Evolutionary conservation across 805 yeast species (phyloP).

Genomic region (Teunomyces tritomae): DNA sequence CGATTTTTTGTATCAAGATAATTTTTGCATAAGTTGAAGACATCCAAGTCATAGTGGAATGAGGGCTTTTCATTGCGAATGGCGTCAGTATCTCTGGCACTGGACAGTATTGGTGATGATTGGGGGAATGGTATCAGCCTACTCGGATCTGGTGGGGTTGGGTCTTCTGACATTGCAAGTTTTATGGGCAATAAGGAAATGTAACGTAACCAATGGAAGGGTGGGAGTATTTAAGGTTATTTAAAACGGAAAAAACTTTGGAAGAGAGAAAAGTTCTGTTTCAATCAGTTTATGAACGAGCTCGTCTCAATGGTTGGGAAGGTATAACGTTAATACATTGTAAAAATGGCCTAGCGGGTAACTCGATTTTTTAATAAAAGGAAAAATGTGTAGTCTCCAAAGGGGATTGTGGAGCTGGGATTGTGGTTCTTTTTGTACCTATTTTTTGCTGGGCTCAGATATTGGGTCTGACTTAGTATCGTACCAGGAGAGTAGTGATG

Average conservation of each 20-base stretch:
- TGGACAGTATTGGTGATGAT: not conserved
- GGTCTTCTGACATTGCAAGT: slow-evolving; percentile 5
- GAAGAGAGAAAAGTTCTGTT: not conserved
- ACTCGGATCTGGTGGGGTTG: not conserved
- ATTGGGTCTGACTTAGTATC: not conserved
- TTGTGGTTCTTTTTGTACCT: not conserved
- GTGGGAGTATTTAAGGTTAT: not conserved
- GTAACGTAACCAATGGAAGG: not conserved
- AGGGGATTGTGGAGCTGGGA: not conserved
- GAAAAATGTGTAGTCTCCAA: not conserved
- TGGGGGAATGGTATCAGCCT: not conserved
- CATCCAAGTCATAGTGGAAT: slow-evolving; percentile 41
- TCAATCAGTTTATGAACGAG: not conserved
- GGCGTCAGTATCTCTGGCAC: not conserved
- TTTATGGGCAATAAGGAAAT: not conserved
- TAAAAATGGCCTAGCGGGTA: not conserved
- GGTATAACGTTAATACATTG: slow-evolving; percentile 1
- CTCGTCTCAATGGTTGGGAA: not conserved
- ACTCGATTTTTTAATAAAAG: not conserved
- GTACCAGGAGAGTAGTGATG: not conserved
- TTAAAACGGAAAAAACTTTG: not conserved
- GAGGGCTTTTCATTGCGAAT: slow-evolving; percentile 12
- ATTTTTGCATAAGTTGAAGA: slow-evolving; percentile 53
- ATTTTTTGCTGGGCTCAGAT: not conserved
- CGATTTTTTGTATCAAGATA: slow-evolving; percentile 61